Evolutionary conservation across 768 basidiomycete genomes (phyloP).

Genomic region (Leccinellum rugosiceps): DNA sequence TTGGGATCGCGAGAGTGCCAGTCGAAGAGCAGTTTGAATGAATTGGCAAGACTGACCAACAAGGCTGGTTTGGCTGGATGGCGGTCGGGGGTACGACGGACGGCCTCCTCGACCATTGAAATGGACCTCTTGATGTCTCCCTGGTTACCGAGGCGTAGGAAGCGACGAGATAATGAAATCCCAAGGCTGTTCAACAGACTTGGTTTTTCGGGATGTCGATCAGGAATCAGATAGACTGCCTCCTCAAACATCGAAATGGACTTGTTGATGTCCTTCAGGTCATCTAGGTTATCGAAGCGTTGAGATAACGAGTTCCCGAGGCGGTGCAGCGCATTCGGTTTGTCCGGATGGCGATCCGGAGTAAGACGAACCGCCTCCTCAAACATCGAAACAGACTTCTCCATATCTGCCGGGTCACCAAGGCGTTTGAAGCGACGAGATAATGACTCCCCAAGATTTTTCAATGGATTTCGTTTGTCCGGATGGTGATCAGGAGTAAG

Average conservation of each 20-base stretch:
- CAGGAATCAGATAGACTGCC: background rate
- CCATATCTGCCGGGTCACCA: background rate
- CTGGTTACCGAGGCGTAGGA: background rate
- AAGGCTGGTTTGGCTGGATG: background rate
- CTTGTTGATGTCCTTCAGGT: background rate
- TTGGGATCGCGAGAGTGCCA: background rate
- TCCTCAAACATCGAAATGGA: background rate
- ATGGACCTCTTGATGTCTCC: background rate
- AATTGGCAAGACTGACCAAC: background rate
- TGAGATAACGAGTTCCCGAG: background rate
- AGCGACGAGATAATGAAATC: background rate
- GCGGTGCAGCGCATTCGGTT: background rate
- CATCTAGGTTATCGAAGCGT: background rate
- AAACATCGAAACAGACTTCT: background rate
- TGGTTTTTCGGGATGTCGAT: background rate
- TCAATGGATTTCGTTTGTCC: background rate
- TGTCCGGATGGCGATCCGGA: background rate
- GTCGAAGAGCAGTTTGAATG: background rate
- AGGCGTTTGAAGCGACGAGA: background rate
- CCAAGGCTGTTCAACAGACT: background rate
- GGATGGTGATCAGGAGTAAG: background rate
- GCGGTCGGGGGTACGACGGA: background rate
- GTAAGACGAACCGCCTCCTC: background rate
- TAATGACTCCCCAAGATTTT: background rate
- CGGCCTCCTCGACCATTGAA: background rate